phyloP scores from a whole-genome alignment of 2,329 filamentous ascomycete genomes.

The Tothia fuscella region DNA sequence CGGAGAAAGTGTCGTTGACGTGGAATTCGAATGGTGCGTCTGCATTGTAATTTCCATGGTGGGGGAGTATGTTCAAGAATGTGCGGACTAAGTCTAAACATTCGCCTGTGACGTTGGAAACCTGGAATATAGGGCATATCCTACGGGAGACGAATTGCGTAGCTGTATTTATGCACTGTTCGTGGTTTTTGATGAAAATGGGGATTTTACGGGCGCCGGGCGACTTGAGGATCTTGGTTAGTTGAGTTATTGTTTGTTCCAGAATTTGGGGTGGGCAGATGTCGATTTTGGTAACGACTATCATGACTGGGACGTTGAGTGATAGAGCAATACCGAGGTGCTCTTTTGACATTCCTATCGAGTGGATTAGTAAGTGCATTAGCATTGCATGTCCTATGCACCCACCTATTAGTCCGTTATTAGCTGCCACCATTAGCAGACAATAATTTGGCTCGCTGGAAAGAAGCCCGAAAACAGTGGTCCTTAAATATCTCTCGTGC shows the following conservation, averaged over 20 bases:
- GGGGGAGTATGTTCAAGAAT: slow-evolving; percentile 90
- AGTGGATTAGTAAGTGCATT: no score
- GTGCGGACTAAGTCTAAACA: slow-evolving; percentile 81
- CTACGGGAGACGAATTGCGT: slow-evolving; percentile 91
- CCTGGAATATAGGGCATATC: slow-evolving; percentile 94
- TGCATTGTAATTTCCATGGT: slow-evolving; percentile 83
- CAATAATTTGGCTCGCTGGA: slow-evolving; percentile 97
- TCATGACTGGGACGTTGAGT: slow-evolving; percentile 94
- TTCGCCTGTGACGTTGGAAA: slow-evolving; percentile 93
- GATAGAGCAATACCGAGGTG: slow-evolving; percentile 90
- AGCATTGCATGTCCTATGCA: no score
- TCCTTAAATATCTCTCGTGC: slow-evolving; percentile 88
- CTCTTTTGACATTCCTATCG: slow-evolving; percentile 45
- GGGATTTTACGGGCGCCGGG: slow-evolving; percentile 91
- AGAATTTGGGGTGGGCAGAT: slow-evolving; percentile 95
- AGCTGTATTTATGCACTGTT: slow-evolving; percentile 89
- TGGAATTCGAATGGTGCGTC: slow-evolving; percentile 88
- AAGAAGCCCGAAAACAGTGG: slow-evolving; percentile 88
- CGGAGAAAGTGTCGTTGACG: slow-evolving; percentile 95
- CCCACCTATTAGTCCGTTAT: slow-evolving; percentile 89
- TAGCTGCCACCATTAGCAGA: slow-evolving; percentile 93
- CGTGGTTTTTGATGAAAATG: slow-evolving; percentile 82
- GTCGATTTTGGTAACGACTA: slow-evolving; percentile 95
- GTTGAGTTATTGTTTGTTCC: slow-evolving; percentile 81
- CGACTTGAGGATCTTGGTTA: slow-evolving; percentile 86